phyloP scores from a whole-genome alignment of 768 basidiomycete species.

The Psilocybe sp. region DNA sequence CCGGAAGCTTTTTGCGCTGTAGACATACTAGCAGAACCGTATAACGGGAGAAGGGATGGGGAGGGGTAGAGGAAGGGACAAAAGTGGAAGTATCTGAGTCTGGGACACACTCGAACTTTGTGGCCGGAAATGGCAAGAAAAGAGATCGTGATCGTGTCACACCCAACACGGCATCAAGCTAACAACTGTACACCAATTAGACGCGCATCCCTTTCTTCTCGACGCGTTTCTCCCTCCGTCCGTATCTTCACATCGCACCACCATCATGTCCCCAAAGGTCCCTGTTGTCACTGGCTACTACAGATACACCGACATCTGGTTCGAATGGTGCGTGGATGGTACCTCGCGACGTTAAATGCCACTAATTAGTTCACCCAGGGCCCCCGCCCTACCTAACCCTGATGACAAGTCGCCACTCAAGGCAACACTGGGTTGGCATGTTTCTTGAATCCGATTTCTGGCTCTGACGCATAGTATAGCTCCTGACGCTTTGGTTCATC shows the following conservation, averaged over 20 bases:
- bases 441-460: background rate
- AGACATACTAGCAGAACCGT: slow-evolving; percentile 45
- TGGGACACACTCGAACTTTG: slow-evolving; percentile 24
- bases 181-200: slow-evolving; percentile 14
- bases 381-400: slow-evolving; percentile 50
- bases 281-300: slow-evolving; percentile 70
- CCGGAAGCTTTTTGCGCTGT: slow-evolving; percentile 56
- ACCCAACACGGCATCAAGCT: background rate
- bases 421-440: slow-evolving; percentile 50
- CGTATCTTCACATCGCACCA: background rate
- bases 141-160: slow-evolving; percentile 21
- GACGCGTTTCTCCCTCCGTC: background rate
- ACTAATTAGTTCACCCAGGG: slow-evolving; percentile 36
- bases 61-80: slow-evolving; percentile 1
- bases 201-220: slow-evolving; percentile 11
- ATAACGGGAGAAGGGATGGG: slow-evolving; percentile 5
- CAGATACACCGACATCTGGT: slow-evolving; percentile 83
- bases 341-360: background rate
- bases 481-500: slow-evolving; percentile 65
- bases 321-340: slow-evolving; percentile 54
- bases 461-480: slow-evolving; percentile 27
- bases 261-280: slow-evolving; percentile 22
- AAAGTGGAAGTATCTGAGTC: slow-evolving; percentile 4
- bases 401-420: slow-evolving; percentile 63
- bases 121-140: slow-evolving; percentile 21